These are phyloP conservation scores for Xylaria sp. DNA, from an alignment of 2,329 filamentous ascomycete species.

Conservation along the genomic window DNA sequence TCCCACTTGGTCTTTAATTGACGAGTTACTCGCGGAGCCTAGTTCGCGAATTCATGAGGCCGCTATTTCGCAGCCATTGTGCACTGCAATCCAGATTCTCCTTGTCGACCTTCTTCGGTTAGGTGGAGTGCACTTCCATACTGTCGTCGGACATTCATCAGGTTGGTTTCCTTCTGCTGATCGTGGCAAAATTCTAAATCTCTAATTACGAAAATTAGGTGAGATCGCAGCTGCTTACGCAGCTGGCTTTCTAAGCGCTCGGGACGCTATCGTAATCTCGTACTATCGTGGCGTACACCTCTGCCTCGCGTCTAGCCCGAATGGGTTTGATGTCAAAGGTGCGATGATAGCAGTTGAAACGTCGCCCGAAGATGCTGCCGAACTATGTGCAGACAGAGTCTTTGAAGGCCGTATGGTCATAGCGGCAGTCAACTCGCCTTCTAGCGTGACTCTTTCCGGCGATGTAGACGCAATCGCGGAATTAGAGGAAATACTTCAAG, in stretches of 20 bases:
- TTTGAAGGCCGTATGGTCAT: constrained; percentile 49
- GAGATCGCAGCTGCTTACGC: constrained; percentile 34
- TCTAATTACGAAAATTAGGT: not conserved
- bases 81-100: constrained; percentile 54
- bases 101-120: constrained; percentile 46
- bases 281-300: constrained; percentile 58
- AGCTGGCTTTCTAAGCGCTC: constrained; percentile 10
- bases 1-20: constrained; percentile 38
- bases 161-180: not conserved
- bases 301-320: constrained; percentile 30
- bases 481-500: constrained; percentile 37
- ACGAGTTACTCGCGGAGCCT: constrained; percentile 31
- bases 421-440: constrained; percentile 51
- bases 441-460: constrained; percentile 53
- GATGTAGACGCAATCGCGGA: constrained; percentile 48
- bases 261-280: constrained; percentile 43
- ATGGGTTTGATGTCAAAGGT: constrained; percentile 44
- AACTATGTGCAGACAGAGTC: constrained; percentile 35
- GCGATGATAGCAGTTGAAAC: constrained; percentile 62
- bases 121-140: not conserved
- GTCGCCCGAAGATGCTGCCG: constrained; percentile 50
- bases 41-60: constrained; percentile 36
- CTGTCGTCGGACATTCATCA: constrained; percentile 28
- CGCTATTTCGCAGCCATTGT: constrained; percentile 16
- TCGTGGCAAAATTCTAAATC: not conserved